Percentiles rank a stretch among this genome's conserved stretches.
phyloP scores from a whole-genome alignment of 495 filamentous ascomycete genomes.

The Penicillium cataractarum region DNA sequence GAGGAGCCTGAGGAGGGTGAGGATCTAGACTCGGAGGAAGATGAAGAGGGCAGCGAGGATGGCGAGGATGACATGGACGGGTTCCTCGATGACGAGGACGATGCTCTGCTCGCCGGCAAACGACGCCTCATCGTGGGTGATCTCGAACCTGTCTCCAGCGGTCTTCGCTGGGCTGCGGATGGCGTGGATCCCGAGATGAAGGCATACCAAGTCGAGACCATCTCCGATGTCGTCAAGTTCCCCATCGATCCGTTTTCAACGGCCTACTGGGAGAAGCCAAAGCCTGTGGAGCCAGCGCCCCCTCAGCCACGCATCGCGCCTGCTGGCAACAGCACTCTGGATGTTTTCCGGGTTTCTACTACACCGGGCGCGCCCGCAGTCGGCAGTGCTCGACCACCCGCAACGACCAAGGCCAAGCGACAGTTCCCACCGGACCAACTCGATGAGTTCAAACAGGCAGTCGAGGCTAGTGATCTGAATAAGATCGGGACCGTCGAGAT shows the following conservation, averaged over 20 bases:
- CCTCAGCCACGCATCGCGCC: slow-evolving; percentile 13
- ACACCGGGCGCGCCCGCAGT: slow-evolving; percentile 13
- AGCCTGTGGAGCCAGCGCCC: slow-evolving; percentile 14
- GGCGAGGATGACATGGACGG: slow-evolving; percentile 59
- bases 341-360: slow-evolving; percentile 29
- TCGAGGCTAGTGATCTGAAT: slow-evolving; percentile 71
- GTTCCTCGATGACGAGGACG: slow-evolving; percentile 58
- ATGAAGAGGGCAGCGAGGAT: slow-evolving; percentile 64
- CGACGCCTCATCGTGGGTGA: slow-evolving; percentile 62
- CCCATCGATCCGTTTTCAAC: slow-evolving; percentile 87
- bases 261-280: slow-evolving; percentile 71
- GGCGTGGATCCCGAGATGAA: slow-evolving; percentile 47
- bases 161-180: slow-evolving; percentile 79
- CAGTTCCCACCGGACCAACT: slow-evolving; percentile 62
- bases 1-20: slow-evolving; percentile 81
- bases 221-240: slow-evolving; percentile 56
- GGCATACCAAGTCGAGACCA: slow-evolving; percentile 70
- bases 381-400: slow-evolving; percentile 13
- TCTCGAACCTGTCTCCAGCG: slow-evolving; percentile 73
- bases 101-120: slow-evolving; percentile 43
- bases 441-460: slow-evolving; percentile 69
- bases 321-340: slow-evolving; percentile 24
- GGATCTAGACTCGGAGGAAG: slow-evolving; percentile 74
- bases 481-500: slow-evolving; percentile 78
- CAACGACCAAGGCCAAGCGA: slow-evolving; percentile 36